Evolutionary conservation across 2,329 filamentous ascomycete genomes (phyloP), one percentile per base, ranked within the genome.

Genomic region (Myriosclerotinia scirpicola): DNA sequence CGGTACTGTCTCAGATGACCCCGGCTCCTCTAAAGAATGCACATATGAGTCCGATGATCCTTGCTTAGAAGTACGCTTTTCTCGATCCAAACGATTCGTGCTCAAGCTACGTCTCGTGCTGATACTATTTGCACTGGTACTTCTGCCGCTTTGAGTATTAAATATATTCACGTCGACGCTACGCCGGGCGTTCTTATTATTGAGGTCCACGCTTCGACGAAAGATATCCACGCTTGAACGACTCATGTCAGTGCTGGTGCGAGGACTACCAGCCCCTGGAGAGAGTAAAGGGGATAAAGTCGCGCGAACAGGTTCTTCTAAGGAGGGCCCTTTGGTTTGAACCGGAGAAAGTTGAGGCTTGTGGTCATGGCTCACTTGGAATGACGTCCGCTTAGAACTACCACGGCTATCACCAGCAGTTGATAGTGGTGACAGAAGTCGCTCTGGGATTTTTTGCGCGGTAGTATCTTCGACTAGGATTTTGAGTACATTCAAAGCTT

Each of bases 401-500:
- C 52, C 59, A 58, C 71, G 73, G 26, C 64, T 67, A 58, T 61
- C 68, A 11, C 67, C 71, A 30, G 72, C 70, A 11, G 64, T 53
- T 38, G 66, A 40, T 11, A 68, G 67, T 34, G 70, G 72, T 17
- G 64, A 64, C 3, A 76, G 52, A 38, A 77, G 52, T 12, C 75
- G 72, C 54, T 75, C 73, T 38, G 75, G 73, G 30, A 77, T 74
- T 65, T 75, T 71, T 48, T 75, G 71, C 34, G 76, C 75, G 15
- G 73, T 69, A 2, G 75, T 76, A 54, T 76, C 75, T 60, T 76
- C 75, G 5, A 76, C 75, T 20, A 77, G 66, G 40, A 75, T 74
- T 60, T 71, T 90, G 62, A 99, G 81, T 2, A 95, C 85, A 60
- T 89, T 87, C 69, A 96, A 86, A 17, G 92, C 94, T 73, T 97